A percentile compares a stretch with the other conserved stretches of the same genome.
Evolutionary conservation across 2,329 filamentous ascomycete species (phyloP).

Genomic region (Parascedosporium putredinis): DNA sequence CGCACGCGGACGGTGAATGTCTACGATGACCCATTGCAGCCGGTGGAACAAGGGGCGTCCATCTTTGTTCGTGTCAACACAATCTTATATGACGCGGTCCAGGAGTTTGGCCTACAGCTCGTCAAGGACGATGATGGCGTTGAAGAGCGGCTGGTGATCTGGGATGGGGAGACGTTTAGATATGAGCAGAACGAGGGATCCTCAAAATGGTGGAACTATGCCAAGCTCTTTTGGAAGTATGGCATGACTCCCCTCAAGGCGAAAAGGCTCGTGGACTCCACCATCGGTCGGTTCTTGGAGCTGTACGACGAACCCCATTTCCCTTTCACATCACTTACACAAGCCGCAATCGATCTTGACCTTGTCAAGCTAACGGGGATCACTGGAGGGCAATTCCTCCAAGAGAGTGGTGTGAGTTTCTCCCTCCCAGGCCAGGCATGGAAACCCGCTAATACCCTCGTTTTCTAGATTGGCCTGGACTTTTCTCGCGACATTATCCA

Average conservation of each 20-base stretch:
- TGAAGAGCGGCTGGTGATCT: constrained; percentile 60
- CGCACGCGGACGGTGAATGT: constrained; percentile 76
- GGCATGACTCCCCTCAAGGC: constrained; percentile 67
- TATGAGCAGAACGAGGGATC: constrained; percentile 49
- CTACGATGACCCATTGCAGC: constrained; percentile 54
- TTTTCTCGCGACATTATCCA: constrained; percentile 81
- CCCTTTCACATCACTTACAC: constrained; percentile 68
- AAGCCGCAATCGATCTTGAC: constrained; percentile 56
- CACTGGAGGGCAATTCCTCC: constrained; percentile 65
- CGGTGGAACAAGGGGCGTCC: constrained; percentile 79
- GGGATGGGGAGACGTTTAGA: constrained; percentile 71
- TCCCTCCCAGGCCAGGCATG: background rate
- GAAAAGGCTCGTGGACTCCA: constrained; percentile 59
- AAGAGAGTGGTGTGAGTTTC: constrained; percentile 42
- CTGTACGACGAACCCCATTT: constrained; percentile 77
- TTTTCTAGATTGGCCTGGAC: constrained; percentile 41
- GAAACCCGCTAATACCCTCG: background rate
- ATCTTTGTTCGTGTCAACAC: constrained; percentile 83
- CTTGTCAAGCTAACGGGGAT: constrained; percentile 55
- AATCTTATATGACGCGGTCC: constrained; percentile 66
- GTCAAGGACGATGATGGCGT: constrained; percentile 33
- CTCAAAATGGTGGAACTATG: constrained; percentile 68
- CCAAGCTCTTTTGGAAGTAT: constrained; percentile 76
- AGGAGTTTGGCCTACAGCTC: constrained; percentile 55
- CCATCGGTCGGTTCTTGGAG: constrained; percentile 62